Conservation (phyloP, 1,284 basidiomycete species). For the Mycena citricolor region DNA sequence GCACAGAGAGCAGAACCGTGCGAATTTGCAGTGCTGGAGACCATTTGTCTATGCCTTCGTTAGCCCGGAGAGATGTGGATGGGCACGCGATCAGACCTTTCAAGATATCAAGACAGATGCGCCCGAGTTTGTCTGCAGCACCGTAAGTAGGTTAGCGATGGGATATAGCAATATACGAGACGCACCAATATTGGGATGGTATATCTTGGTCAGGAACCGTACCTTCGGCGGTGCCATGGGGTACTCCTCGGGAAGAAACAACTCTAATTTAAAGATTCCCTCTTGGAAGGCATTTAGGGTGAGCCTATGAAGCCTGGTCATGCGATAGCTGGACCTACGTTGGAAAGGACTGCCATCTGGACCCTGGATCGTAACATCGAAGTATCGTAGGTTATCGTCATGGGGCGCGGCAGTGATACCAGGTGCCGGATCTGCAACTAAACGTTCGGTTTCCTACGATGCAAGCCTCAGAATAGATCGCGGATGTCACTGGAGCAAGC, state of each 20-base stretch:
- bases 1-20: constrained; percentile 94
- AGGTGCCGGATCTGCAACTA: constrained; percentile 93
- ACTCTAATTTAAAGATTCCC: constrained; percentile 92
- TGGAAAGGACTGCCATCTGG: constrained; percentile 94
- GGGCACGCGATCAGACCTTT: no score
- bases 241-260: constrained; percentile 98
- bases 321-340: constrained; percentile 75
- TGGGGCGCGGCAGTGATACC: constrained; percentile 93
- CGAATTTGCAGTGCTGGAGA: constrained; percentile 97
- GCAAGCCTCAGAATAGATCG: constrained; percentile 2
- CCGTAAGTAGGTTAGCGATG: no score
- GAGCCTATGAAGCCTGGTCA: no score
- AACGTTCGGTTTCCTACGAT: constrained; percentile 90
- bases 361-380: constrained; percentile 96
- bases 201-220: constrained; percentile 98
- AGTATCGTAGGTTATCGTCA: constrained; percentile 97
- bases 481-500: neutral
- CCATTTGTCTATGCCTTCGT: constrained; percentile 99
- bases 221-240: constrained; percentile 99
- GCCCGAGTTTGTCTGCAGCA: constrained; percentile 90
- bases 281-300: no score
- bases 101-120: constrained; percentile 97
- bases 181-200: constrained; percentile 99
- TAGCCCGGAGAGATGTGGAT: constrained; percentile 11
- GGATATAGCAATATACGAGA: no score